Base-by-base conservation (phyloP, 2,329 filamentous ascomycete species). In the Dactylellina drechsleri region DNA sequence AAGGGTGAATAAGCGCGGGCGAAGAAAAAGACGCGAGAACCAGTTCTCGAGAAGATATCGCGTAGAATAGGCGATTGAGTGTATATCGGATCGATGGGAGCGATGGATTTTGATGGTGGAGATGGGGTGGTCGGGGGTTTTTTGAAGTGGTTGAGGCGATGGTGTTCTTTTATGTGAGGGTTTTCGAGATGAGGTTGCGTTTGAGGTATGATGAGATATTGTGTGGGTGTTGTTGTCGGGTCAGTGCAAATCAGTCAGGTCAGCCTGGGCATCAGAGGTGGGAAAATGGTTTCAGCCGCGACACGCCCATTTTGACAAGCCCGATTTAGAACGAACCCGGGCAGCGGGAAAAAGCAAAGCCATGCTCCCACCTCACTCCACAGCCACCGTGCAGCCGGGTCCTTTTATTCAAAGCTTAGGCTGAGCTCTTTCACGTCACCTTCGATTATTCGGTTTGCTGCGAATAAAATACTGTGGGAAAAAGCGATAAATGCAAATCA, bases 261-360 rank as follows among this genome's bases (percentile, higher is more conserved):
- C 67, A 72, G 67, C 67, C 56, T 68, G 65, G 56, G 65, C 65
- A 26, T n/a, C 8, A 43, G 18, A 8, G 36, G 16, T 18, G 36
- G 18, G 45, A 49, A 61, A 26, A 45, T 60, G 68, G 60, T 66
- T 52, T 73, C 68, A 73, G 68, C 68, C 68, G 68, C 68, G 68
- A 73, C 57, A 36, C 31, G 6, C 31, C 31, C 31, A 10, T 10
- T 7, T 10, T 7, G 31, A 7, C 5, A 66, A 45, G 43, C 53
- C 54, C 56, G 43, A 73, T 73, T 66, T 73, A 73, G 67, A 52
- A 62, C 53, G 68, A 26, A 50, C 31, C 31, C 10, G 31, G 31
- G 31, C 31, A 23, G 31, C 31, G 5, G 45, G 47, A 54, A 60
- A 49, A 61, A 59, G 36, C 26, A 62, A 53, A 6, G 23, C 23